A percentile compares a stretch with the other conserved stretches of the same genome.
These are phyloP conservation scores for Phaeosphaeria sp. DNA, from an alignment of 2,329 filamentous ascomycete species.

Conservation along the genomic window DNA sequence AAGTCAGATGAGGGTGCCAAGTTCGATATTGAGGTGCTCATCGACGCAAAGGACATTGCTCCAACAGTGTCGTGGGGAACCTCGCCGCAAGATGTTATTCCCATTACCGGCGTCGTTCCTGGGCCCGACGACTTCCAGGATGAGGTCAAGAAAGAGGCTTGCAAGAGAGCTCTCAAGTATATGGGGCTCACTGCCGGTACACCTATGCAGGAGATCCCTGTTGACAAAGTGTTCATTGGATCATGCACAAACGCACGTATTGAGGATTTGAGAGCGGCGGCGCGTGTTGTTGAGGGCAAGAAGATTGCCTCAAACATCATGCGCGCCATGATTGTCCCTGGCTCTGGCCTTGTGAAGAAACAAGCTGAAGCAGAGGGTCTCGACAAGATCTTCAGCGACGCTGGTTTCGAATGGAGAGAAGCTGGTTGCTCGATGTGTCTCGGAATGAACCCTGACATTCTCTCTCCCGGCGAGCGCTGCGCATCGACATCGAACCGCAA, in stretches of 20 bases:
- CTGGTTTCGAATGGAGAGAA: slow-evolving; percentile 97
- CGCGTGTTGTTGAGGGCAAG: slow-evolving; percentile 83
- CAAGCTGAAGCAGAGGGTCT: slow-evolving; percentile 91
- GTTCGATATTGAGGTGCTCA: slow-evolving; percentile 87
- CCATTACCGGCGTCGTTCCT: slow-evolving; percentile 89
- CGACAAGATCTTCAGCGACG: slow-evolving; percentile 88
- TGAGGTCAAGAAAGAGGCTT: slow-evolving; percentile 79
- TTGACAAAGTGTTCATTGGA: slow-evolving; percentile 98
- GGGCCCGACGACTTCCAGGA: slow-evolving; percentile 85
- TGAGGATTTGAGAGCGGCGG: slow-evolving; percentile 89
- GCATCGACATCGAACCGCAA: slow-evolving; percentile 97
- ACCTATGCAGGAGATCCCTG: slow-evolving; percentile 84
- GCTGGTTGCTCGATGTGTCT: slow-evolving; percentile 99
- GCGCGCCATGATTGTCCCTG: slow-evolving; percentile 94
- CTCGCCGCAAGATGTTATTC: slow-evolving; percentile 93
- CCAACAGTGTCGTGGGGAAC: slow-evolving; percentile 98
- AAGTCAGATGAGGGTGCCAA: slow-evolving; percentile 86
- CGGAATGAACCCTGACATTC: slow-evolving; percentile 98
- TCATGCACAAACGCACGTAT: slow-evolving; percentile 98
- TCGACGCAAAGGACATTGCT: slow-evolving; percentile 90
- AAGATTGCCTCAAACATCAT: slow-evolving; percentile 89
- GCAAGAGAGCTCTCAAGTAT: slow-evolving; percentile 85
- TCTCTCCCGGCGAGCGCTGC: slow-evolving; percentile 89
- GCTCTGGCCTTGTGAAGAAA: slow-evolving; percentile 91
- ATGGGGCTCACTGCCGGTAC: slow-evolving; percentile 92